Conservation (phyloP, 2,329 filamentous ascomycete genomes). For the Venturia nashicola region DNA sequence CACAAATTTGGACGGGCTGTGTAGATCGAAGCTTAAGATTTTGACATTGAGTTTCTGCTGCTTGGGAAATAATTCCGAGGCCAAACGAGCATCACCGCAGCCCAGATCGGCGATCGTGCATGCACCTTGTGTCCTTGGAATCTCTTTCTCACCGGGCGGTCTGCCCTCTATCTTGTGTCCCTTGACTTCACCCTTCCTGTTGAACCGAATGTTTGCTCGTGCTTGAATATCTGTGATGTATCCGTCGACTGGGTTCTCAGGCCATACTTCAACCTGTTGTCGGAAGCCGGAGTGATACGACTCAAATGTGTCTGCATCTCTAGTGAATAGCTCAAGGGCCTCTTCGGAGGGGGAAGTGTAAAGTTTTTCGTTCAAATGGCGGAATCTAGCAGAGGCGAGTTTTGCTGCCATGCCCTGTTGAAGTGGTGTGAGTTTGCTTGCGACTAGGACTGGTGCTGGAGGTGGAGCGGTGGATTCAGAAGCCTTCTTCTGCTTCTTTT, state of each 20-base stretch:
- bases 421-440: slow-evolving; percentile 68
- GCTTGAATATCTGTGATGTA: slow-evolving; percentile 62
- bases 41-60: slow-evolving; percentile 57
- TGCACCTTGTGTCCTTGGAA: slow-evolving; percentile 57
- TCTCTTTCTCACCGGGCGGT: slow-evolving; percentile 15
- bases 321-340: slow-evolving; percentile 69
- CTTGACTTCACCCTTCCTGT: slow-evolving; percentile 24
- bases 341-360: slow-evolving; percentile 83
- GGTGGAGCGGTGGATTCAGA: slow-evolving; percentile 29
- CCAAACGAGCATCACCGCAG: slow-evolving; percentile 81
- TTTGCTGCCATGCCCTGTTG: slow-evolving; percentile 93
- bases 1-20: slow-evolving; percentile 62
- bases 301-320: slow-evolving; percentile 83
- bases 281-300: slow-evolving; percentile 97
- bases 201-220: slow-evolving; percentile 45
- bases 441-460: slow-evolving; percentile 18
- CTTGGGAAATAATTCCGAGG: slow-evolving; percentile 52
- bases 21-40: slow-evolving; percentile 77
- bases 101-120: slow-evolving; percentile 84
- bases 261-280: slow-evolving; percentile 90
- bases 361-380: slow-evolving; percentile 90
- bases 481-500: slow-evolving; percentile 11
- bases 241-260: slow-evolving; percentile 84
- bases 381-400: slow-evolving; percentile 87
- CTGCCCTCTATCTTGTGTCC: slow-evolving; percentile 18